A percentile compares a stretch with the other conserved stretches of the same genome.
These are phyloP conservation scores for Penicillium fuscoglaucum DNA, from an alignment of 2,329 filamentous ascomycete genomes.

Conservation along the genomic window DNA sequence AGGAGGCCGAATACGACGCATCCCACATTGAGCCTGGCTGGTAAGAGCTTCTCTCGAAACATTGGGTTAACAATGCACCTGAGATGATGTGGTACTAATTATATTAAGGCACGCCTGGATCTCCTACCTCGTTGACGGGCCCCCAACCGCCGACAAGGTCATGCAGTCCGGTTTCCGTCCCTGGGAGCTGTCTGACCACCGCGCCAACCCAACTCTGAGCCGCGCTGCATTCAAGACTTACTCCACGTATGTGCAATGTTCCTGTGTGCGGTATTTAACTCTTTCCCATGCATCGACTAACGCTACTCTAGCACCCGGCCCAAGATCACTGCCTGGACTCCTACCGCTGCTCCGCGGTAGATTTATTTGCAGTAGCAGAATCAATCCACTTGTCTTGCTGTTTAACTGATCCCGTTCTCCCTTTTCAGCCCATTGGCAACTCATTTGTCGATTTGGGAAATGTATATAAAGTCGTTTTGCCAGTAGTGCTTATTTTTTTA, in stretches of 20 bases:
- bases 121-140: conserved; percentile 85
- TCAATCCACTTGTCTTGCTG: conserved; percentile 18
- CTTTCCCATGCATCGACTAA: conserved; percentile 12
- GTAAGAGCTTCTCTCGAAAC: conserved; percentile 39
- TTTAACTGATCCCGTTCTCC: conserved; percentile 12
- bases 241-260: conserved; percentile 74
- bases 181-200: conserved; percentile 75
- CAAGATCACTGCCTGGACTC: conserved; percentile 39
- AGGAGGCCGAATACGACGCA: conserved; percentile 66
- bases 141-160: conserved; percentile 74
- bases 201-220: conserved; percentile 72
- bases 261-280: neutral
- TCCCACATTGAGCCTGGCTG: conserved; percentile 88
- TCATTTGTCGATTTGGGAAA: conserved; percentile 19
- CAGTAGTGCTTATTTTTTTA: conserved; percentile 23
- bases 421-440: conserved; percentile 1
- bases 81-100: conserved; percentile 7
- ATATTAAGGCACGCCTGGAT: conserved; percentile 83
- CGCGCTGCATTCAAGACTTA: conserved; percentile 88
- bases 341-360: conserved; percentile 40
- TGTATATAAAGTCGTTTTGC: conserved; percentile 42
- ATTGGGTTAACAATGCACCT: too few species aligned
- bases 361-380: conserved; percentile 19
- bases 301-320: conserved; percentile 29
- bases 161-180: conserved; percentile 64